Base-by-base conservation (phyloP, 2,329 filamentous ascomycete species). In the Neopestalotiopsis sp. region DNA sequence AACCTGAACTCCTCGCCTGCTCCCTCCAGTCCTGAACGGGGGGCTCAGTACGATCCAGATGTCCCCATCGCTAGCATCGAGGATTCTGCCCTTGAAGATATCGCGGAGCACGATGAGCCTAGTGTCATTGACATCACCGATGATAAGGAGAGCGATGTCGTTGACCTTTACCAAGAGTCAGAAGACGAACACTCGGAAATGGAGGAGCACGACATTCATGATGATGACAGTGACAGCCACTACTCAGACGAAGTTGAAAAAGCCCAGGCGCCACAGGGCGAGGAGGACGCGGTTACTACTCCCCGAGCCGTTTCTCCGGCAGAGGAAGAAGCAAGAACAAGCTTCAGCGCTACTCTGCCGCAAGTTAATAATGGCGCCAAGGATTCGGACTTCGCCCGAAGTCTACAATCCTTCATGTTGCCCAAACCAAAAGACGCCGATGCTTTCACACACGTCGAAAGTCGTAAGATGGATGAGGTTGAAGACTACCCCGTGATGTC, bases 61-160 rank as follows among this genome's bases (percentile, higher is more conserved):
- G 88, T 96, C 56, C 93, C 95, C 0, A 94, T 98, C 73, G 95
- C 94, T 24, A 97, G 94, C 45, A 91, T 94, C 14, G 95, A 98
- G 80, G 90, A 90, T 72, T 88, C 87, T 1, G 83, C 89, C 52
- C 78, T 89, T 57, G 87, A 89, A 45, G 80, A 81, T 9, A 78
- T 85, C 13, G 80, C 84, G 3, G 81, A 84, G 32, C 81, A 86
- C 52, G 84, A 84, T 30, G 85, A 86, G 57, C 85, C 84, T 32
- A 90, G 90, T 69, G 86, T 92, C 66, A 85, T 92, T 62, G 90
- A 95, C 75, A 93, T 92, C 74, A 84, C 91, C 75, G 83, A 85
- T 34, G 87, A 91, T 60, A 84, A 88, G 34, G 86, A 88, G 12
- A 82, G 87, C 14, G 90, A 94, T 76, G 84, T 92, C 60, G 92